phyloP scores from a whole-genome alignment of 2,329 filamentous ascomycete species.

The Epichloe elymi region DNA sequence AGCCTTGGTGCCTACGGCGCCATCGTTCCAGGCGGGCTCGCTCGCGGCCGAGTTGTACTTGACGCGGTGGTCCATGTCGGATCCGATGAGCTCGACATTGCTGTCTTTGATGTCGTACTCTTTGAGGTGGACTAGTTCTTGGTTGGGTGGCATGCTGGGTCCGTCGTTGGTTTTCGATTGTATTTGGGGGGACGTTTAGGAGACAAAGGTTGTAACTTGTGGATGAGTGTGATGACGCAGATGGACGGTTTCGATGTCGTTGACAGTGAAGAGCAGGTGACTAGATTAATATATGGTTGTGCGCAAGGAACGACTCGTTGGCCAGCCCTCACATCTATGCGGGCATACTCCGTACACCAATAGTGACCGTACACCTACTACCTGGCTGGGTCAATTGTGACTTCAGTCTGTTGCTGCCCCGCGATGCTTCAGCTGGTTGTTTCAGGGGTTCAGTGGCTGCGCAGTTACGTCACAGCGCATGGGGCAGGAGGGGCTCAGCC shows the following conservation, averaged over 20 bases:
- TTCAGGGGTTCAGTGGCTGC: not conserved
- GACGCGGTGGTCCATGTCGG: conserved; percentile 51
- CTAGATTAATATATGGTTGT: too few relatives aligned
- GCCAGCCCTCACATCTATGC: too few relatives aligned
- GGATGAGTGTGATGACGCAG: too few relatives aligned
- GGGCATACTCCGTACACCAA: too few relatives aligned
- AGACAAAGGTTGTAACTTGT: too few relatives aligned
- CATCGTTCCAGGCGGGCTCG: conserved; percentile 55
- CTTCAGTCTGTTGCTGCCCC: not conserved
- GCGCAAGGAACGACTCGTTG: too few relatives aligned
- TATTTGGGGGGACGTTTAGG: too few relatives aligned
- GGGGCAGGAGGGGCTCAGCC: not conserved
- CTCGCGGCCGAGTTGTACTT: conserved; percentile 52
- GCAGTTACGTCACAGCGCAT: not conserved
- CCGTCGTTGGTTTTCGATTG: too few relatives aligned
- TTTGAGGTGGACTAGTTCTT: conserved; percentile 48
- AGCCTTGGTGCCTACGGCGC: conserved; percentile 34
- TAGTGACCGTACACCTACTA: too few relatives aligned
- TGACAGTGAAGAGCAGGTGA: too few relatives aligned
- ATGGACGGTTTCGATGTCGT: too few relatives aligned
- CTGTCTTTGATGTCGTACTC: conserved; percentile 56
- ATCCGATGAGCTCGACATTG: conserved; percentile 53
- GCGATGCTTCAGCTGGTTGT: not conserved
- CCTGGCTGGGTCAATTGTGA: too few relatives aligned
- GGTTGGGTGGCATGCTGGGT: conserved; percentile 42